phyloP scores from a whole-genome alignment of 2,329 filamentous ascomycete species.

The Diaporthe ampelina region DNA sequence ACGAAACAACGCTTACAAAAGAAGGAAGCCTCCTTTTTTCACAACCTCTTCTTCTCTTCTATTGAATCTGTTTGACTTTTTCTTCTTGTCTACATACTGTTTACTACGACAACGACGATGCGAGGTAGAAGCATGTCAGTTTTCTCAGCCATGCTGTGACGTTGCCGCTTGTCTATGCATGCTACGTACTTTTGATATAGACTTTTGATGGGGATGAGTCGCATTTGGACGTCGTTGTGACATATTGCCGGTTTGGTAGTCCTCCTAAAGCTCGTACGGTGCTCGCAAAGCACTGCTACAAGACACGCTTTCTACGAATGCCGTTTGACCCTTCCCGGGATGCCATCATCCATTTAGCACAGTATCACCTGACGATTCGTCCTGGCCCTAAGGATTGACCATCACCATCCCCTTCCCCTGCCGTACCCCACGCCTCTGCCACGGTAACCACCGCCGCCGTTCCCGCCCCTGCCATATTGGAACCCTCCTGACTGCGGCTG shows the following conservation, averaged over 20 bases:
- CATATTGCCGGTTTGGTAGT: not conserved
- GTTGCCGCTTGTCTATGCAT: not conserved
- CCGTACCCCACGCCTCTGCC: constrained; percentile 45
- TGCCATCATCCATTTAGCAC: not conserved
- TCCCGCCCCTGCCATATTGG: constrained; percentile 49
- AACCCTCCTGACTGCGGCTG: constrained; percentile 44
- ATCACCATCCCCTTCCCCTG: constrained; percentile 43
- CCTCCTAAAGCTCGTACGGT: not conserved
- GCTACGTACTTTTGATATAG: not conserved
- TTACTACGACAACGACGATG: not conserved
- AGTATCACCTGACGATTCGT: not conserved
- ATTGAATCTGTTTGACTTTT: constrained; percentile 33
- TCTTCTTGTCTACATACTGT: constrained; percentile 24
- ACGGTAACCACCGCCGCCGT: constrained; percentile 49
- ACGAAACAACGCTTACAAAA: constrained; percentile 29
- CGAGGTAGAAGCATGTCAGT: constrained; percentile 18
- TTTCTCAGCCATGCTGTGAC: not conserved
- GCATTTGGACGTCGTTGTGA: not conserved
- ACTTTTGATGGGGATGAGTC: not conserved
- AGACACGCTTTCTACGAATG: not conserved
- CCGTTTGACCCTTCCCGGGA: not conserved
- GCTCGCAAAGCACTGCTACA: not conserved
- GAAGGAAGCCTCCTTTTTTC: constrained; percentile 22
- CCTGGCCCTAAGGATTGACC: not conserved
- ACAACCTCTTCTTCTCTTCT: constrained; percentile 34